These are phyloP conservation scores for Petunia hybrid DNA, from an alignment of 305 asterid genomes.

Conservation along the genomic window DNA sequence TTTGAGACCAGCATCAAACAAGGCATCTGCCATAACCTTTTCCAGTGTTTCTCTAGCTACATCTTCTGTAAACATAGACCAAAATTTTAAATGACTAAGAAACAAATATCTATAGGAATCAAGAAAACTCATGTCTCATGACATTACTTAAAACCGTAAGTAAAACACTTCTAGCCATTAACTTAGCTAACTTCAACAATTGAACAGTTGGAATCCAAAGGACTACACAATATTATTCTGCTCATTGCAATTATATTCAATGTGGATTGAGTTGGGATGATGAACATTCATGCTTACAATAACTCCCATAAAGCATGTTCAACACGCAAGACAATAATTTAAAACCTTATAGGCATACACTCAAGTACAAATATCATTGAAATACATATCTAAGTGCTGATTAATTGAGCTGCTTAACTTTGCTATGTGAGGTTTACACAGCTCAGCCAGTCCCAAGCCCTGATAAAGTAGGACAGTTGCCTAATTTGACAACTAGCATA, in stretches of 20 bases:
- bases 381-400: neutral
- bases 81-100: neutral
- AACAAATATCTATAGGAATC: slow-evolving; percentile 5
- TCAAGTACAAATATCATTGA: slow-evolving; percentile 12
- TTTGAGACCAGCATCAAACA: slow-evolving; percentile 67
- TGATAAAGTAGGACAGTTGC: slow-evolving; percentile 2
- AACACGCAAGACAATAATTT: neutral
- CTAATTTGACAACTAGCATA: neutral
- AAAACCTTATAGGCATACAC: neutral
- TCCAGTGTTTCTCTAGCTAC: slow-evolving; percentile 77
- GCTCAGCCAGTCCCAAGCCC: neutral
- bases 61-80: slow-evolving; percentile 52
- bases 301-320: neutral
- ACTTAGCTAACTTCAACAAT: slow-evolving; percentile 14
- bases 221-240: neutral
- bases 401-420: slow-evolving; percentile 4
- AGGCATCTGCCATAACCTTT: slow-evolving; percentile 73
- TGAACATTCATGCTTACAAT: slow-evolving; percentile 23
- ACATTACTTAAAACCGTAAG: neutral
- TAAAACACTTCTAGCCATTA: neutral
- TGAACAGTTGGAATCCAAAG: slow-evolving; percentile 15
- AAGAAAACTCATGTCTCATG: neutral
- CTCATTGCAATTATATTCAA: slow-evolving; percentile 3
- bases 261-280: slow-evolving; percentile 3
- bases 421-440: neutral